These are phyloP conservation scores for Volvox carteri DNA, from an alignment of 163 green algal species.

Conservation along the genomic window DNA sequence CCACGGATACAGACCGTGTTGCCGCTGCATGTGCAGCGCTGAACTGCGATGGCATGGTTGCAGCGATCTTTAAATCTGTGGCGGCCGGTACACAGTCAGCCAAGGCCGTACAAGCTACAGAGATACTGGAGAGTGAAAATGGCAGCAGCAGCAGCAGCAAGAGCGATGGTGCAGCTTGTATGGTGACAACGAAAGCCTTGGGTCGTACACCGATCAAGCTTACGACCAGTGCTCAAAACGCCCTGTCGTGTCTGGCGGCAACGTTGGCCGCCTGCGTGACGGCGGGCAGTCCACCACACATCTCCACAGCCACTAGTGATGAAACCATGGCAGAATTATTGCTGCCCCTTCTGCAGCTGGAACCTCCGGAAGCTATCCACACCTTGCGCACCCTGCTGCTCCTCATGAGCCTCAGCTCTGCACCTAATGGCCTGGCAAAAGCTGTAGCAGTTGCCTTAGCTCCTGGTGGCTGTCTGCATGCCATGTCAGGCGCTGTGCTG, in stretches of 20 bases:
- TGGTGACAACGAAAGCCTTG: neutral
- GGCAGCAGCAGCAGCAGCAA: neutral
- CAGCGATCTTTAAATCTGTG: neutral
- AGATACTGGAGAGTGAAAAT: neutral
- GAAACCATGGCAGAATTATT: neutral
- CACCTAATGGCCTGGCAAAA: neutral
- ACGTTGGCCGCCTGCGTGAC: neutral
- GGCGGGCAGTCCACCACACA: neutral
- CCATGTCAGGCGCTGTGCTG: neutral
- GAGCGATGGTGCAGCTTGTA: neutral
- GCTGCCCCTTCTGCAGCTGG: neutral
- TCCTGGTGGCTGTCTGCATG: neutral
- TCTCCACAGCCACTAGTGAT: neutral
- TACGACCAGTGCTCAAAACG: neutral
- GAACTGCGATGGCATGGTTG: neutral
- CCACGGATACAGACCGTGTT: neutral
- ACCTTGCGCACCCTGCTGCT: neutral
- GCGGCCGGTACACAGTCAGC: neutral
- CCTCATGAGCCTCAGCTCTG: neutral
- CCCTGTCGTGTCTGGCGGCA: neutral
- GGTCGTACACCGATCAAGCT: constrained; percentile 2
- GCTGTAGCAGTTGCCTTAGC: neutral
- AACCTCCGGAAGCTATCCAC: neutral
- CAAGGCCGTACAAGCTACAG: neutral
- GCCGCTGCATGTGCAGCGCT: neutral